Evolutionary conservation across 148 eudicot genomes (phyloP), one percentile per base, ranked within the genome.

Genomic region (Rhododendron kiyosumense): DNA sequence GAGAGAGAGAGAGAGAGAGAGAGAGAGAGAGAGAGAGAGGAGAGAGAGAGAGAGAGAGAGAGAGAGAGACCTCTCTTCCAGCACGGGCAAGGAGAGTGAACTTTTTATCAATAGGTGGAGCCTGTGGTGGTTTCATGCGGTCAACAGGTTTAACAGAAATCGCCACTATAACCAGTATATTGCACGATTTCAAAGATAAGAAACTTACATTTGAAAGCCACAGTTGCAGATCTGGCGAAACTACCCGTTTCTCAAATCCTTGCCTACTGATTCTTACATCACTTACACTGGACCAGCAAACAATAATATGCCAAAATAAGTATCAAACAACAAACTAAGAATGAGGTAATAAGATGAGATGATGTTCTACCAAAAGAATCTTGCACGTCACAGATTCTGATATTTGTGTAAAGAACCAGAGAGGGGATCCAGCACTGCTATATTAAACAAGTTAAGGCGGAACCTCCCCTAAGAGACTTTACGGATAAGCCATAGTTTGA

Each of bases 221-320:
- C 76, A 97, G 93, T 88, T 97, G 99, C 90, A 97, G 90, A 91
- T 97, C 99, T 89, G 91, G 99, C 12, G 99, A 95, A 49, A 95
- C 98, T 59, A 94, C 99, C 80, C 99, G 94, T 87, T 94, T 97
- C 92, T 97, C 99, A 85, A 95, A 97, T 81, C 99, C 99, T 93
- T 97, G 99, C 63, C 98, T 91, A 76, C 88, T 93, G 90, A 97
- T 95, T 89, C 89, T 91, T 49, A 93, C 93, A 24, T 91, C 92
- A 61, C 80, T 87, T 87, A 97, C 89, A 24, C 99, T 97, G 93
- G 49, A 87, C 15, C 14, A 59, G 48, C 85, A 84, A 71, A 83
- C 36, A 74, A 12, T 84, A 65, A 85, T 46, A 48, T 46, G 26
- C 43, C 57, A 67, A 83, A 69, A 28, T 65, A 65, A 65, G 18